phyloP scores from a whole-genome alignment of 2,329 filamentous ascomycete species.

The Botrytis deweyae region DNA sequence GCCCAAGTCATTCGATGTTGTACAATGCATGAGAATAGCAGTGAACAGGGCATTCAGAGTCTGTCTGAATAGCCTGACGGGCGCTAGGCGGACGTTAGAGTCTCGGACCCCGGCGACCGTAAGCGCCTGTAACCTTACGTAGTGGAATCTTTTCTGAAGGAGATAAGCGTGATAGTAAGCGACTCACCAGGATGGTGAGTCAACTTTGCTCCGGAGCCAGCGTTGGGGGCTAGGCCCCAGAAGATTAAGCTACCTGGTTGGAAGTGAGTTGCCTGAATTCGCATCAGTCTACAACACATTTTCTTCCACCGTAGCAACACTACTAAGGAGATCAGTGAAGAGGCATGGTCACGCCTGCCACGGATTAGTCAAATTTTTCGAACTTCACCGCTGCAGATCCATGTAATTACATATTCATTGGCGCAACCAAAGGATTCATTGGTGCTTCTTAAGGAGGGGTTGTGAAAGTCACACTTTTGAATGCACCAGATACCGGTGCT shows the following conservation, averaged over 20 bases:
- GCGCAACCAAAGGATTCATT: background rate
- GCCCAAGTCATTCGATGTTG: slow-evolving; percentile 28
- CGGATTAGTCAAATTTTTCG: slow-evolving; percentile 24
- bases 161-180: slow-evolving; percentile 59
- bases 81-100: background rate
- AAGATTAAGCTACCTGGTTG: slow-evolving; percentile 35
- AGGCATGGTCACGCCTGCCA: slow-evolving; percentile 53
- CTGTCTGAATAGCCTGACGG: slow-evolving; percentile 24
- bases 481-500: background rate
- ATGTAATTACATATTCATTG: background rate
- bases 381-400: slow-evolving; percentile 13
- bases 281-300: background rate
- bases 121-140: background rate
- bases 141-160: slow-evolving; percentile 51
- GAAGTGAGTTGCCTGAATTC: background rate
- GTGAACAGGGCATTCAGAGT: slow-evolving; percentile 25
- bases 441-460: background rate
- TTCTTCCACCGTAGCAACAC: background rate
- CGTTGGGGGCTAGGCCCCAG: slow-evolving; percentile 56
- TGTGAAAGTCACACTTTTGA: background rate
- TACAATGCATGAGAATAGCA: background rate
- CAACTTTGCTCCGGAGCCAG: slow-evolving; percentile 58
- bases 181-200: slow-evolving; percentile 32
- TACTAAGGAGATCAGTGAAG: slow-evolving; percentile 34
- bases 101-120: background rate